Evolutionary conservation across 768 basidiomycete species (phyloP), one percentile per base, ranked within the genome.

Genomic region (Pulveroboletus ravenelii): DNA sequence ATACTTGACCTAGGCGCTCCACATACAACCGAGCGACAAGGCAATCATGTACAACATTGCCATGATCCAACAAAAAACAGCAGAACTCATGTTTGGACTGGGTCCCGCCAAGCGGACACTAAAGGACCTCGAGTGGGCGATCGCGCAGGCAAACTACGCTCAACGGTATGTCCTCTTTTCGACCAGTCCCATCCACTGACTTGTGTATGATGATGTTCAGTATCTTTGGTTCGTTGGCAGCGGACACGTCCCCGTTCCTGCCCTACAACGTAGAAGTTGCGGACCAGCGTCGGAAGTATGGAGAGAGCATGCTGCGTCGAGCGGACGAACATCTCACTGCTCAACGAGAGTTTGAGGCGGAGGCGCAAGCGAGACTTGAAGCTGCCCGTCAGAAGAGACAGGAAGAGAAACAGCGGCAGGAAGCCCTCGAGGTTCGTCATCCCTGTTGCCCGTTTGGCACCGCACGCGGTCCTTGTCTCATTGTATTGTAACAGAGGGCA

Each of bases 61-160:
- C 48, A 94, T 99, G 88, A 93, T 98, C 31, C 86, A 94, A 67
- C 96, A 99, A 66, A 97, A 97, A 69, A 85, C 89, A 0, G 89
- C 92, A 0, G 95, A 97, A 66, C 78, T 97, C 71, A 71, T 98
- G 23, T 85, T 93, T 56, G 76, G 81, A 1, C 70, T 94, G 23
- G 75, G 77, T 1, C 78, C 85, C 1, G 74, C 81, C 25, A 92
- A 93, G 65, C 85, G 95, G 17, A 81, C 87, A 2, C 74, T 93
- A 9, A 81, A 80, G 48, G 93, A 97, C 54, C 75, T 98, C 18
- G 77, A 87, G 53, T 74, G 74, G 41, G 90, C 86, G 2, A 82
- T 93, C 47, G 80, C 84, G 36, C 87, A 91, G 51, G 93, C 92
- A 10, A 74, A 76, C n/a, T 85, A 93, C 59, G 92, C 94, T 6